These are phyloP conservation scores for Telopea speciosissima DNA, from an alignment of 177 flowering plant genomes.

Conservation along the genomic window DNA sequence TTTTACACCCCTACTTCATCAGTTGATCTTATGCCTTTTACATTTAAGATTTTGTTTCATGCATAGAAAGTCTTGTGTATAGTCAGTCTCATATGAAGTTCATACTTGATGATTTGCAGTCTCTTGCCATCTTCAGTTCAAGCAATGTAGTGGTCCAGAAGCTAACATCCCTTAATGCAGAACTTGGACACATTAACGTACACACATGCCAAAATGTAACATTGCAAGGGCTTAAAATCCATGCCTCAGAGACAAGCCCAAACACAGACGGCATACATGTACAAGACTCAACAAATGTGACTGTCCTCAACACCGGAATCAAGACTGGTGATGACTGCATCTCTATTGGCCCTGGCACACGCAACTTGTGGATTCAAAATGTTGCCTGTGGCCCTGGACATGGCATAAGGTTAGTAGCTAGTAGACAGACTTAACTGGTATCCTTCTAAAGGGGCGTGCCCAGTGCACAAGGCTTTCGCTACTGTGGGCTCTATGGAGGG, in stretches of 20 bases:
- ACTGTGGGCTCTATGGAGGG: too few relatives aligned
- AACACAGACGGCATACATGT: constrained; percentile 8
- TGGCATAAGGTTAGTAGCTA: constrained; percentile 4
- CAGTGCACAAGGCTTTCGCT: too few relatives aligned
- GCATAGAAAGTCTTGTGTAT: too few relatives aligned
- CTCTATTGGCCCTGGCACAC: neutral
- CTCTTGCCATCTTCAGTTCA: constrained; percentile 1
- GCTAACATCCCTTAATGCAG: neutral
- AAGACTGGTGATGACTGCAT: neutral
- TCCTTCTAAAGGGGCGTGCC: too few relatives aligned
- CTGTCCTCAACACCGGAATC: neutral
- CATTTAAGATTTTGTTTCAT: too few relatives aligned
- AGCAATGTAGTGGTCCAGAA: neutral
- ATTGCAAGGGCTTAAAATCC: neutral
- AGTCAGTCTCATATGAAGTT: too few relatives aligned
- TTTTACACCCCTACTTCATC: too few relatives aligned
- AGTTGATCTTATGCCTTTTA: too few relatives aligned
- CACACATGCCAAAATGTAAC: neutral
- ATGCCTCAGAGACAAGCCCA: constrained; percentile 3
- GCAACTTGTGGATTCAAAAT: neutral
- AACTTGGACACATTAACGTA: neutral
- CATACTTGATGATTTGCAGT: neutral
- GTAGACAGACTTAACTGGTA: too few relatives aligned
- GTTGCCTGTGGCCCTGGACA: constrained; percentile 7
- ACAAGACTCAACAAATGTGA: neutral